Percentiles rank a stretch among this genome's conserved stretches.
Evolutionary conservation across 805 yeast genomes (phyloP).

Genomic region (Sugiyamaella smithiae): DNA sequence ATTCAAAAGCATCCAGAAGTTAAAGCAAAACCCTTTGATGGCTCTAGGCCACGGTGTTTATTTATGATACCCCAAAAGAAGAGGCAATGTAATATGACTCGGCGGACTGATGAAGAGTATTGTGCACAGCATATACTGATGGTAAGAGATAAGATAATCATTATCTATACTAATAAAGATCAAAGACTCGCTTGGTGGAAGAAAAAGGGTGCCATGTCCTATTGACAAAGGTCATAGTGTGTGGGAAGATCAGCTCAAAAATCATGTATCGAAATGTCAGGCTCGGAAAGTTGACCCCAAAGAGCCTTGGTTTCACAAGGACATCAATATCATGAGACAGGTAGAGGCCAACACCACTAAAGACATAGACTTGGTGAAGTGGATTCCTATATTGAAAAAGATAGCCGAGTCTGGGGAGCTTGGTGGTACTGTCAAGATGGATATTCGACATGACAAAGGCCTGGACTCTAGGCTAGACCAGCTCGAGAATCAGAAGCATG

Average conservation of each 20-base stretch:
- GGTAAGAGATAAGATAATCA: slow-evolving; percentile 14
- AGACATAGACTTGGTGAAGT: slow-evolving; percentile 25
- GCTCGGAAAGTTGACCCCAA: slow-evolving; percentile 27
- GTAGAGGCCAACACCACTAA: neutral
- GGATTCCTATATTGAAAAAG: slow-evolving; percentile 31
- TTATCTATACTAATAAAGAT: neutral
- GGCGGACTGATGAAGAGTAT: slow-evolving; percentile 46
- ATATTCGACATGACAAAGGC: slow-evolving; percentile 32
- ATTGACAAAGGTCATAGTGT: slow-evolving; percentile 72
- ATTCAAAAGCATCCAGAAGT: neutral
- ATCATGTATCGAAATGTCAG: slow-evolving; percentile 60
- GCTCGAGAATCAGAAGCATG: slow-evolving; percentile 65
- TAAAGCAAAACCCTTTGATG: slow-evolving; percentile 3
- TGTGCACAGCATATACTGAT: slow-evolving; percentile 61
- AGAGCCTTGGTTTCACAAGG: slow-evolving; percentile 21
- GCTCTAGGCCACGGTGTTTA: slow-evolving; percentile 22
- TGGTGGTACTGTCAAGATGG: slow-evolving; percentile 14
- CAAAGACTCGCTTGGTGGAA: slow-evolving; percentile 17
- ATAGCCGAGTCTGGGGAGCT: slow-evolving; percentile 13
- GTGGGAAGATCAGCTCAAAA: slow-evolving; percentile 54
- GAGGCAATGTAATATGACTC: slow-evolving; percentile 60
- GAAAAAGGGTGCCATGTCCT: slow-evolving; percentile 67
- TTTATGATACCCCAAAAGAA: slow-evolving; percentile 37
- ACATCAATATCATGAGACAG: slow-evolving; percentile 42
- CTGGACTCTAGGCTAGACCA: slow-evolving; percentile 46